Conservation (phyloP, 495 filamentous ascomycete genomes). For the Penicillium desertorum region DNA sequence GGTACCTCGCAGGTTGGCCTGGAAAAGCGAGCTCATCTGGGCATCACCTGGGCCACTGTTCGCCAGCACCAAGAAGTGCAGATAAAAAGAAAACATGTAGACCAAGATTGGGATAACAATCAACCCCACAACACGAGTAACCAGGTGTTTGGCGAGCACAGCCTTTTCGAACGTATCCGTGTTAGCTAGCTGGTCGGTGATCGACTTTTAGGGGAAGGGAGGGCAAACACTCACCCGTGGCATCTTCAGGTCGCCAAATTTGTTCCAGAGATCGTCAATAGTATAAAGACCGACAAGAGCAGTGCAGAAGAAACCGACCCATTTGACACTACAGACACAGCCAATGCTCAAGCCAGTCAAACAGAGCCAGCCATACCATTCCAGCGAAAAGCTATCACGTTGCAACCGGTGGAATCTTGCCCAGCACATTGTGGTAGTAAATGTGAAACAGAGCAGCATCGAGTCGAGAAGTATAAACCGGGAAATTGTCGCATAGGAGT, state of each 20-base stretch:
- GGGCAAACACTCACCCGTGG: slow-evolving; percentile 57
- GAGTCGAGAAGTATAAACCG: slow-evolving; percentile 96
- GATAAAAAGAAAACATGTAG: slow-evolving; percentile 91
- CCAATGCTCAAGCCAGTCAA: slow-evolving; percentile 92
- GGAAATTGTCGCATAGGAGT: slow-evolving; percentile 98
- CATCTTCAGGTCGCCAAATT: slow-evolving; percentile 94
- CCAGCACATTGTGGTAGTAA: slow-evolving; percentile 95
- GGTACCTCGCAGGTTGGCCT: slow-evolving; percentile 90
- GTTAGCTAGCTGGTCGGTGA: slow-evolving; percentile 1
- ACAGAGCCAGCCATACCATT: slow-evolving; percentile 92
- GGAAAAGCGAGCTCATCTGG: slow-evolving; percentile 99
- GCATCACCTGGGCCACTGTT: slow-evolving; percentile 96
- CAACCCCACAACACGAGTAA: slow-evolving; percentile 78
- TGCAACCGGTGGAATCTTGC: slow-evolving; percentile 89
- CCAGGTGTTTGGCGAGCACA: slow-evolving; percentile 73
- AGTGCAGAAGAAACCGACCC: slow-evolving; percentile 93
- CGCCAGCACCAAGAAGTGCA: slow-evolving; percentile 89
- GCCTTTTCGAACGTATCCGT: slow-evolving; percentile 39
- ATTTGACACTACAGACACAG: slow-evolving; percentile 97
- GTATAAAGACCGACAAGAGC: slow-evolving; percentile 95
- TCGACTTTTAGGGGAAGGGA: neutral
- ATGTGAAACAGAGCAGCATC: slow-evolving; percentile 97
- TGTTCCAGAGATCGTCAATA: slow-evolving; percentile 95
- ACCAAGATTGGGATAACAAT: slow-evolving; percentile 84
- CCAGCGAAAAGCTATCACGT: slow-evolving; percentile 74